Conservation (phyloP, 495 filamentous ascomycete species). For the Halenospora varia region DNA sequence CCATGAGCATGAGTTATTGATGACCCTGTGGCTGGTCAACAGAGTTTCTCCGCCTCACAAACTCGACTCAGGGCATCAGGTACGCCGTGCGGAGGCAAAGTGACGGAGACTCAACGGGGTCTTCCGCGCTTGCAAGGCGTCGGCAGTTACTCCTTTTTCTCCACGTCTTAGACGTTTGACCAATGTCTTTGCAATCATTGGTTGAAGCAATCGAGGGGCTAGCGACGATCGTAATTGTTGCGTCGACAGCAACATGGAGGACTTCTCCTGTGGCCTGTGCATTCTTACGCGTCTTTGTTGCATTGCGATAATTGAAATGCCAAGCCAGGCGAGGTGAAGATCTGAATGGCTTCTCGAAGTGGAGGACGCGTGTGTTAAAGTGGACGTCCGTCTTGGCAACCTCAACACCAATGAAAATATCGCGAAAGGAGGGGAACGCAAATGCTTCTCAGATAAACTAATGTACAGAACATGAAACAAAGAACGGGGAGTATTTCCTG, state of each 20-base stretch:
- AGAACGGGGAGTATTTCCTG: too few species aligned
- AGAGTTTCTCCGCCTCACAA: too few species aligned
- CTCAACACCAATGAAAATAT: background rate
- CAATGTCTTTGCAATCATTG: background rate
- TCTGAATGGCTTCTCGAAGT: background rate
- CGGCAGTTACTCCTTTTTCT: background rate
- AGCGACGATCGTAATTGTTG: background rate
- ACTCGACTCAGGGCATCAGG: background rate
- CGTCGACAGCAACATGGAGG: background rate
- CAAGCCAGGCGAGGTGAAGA: background rate
- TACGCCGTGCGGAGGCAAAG: background rate
- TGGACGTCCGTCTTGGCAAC: background rate
- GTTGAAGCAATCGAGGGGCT: background rate
- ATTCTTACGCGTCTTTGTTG: background rate
- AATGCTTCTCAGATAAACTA: too few species aligned
- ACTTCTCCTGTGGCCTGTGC: background rate
- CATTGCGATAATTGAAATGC: background rate
- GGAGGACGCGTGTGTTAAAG: background rate
- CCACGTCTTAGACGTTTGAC: background rate
- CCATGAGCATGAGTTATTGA: too few species aligned
- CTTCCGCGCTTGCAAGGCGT: background rate
- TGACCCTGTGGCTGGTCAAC: too few species aligned
- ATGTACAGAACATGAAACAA: too few species aligned
- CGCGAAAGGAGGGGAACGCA: too few species aligned
- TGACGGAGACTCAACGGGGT: background rate